phyloP scores from a whole-genome alignment of 2,329 filamentous ascomycete genomes.

The Lizonia empirigonia region DNA sequence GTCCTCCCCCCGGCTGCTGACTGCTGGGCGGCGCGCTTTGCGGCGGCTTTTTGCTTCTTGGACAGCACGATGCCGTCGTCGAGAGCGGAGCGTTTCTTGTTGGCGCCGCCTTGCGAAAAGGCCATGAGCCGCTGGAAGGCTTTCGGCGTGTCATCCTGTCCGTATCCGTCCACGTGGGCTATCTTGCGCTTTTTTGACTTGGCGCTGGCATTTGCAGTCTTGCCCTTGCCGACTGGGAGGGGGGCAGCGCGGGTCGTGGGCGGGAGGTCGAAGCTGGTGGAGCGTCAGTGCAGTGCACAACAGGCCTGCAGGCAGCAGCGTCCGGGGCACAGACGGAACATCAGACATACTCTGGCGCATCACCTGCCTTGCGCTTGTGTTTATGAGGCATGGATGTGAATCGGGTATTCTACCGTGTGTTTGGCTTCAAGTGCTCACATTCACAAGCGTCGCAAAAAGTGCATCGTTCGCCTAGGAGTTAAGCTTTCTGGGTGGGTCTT shows the following conservation, averaged over 20 bases:
- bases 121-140: conserved; percentile 88
- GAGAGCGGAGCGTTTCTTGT: conserved; percentile 63
- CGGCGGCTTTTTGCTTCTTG: conserved; percentile 56
- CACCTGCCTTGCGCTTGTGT: conserved; percentile 69
- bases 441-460: neutral
- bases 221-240: conserved; percentile 59
- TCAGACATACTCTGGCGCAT: conserved; percentile 44
- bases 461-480: conserved; percentile 10
- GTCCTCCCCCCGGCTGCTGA: neutral
- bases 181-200: conserved; percentile 47
- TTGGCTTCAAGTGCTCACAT: neutral
- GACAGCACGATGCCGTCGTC: conserved; percentile 67
- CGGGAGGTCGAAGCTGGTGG: conserved; percentile 63
- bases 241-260: conserved; percentile 65
- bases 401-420: conserved; percentile 3
- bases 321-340: neutral
- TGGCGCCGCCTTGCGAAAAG: conserved; percentile 60
- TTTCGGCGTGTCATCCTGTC: conserved; percentile 80
- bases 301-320: neutral
- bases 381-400: conserved; percentile 77
- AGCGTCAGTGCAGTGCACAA: conserved; percentile 42
- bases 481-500: conserved; percentile 6
- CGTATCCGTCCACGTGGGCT: conserved; percentile 57
- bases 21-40: conserved; percentile 15
- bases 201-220: conserved; percentile 40